phyloP scores from a whole-genome alignment of 2,329 filamentous ascomycete genomes.

The Lojkania enalia region DNA sequence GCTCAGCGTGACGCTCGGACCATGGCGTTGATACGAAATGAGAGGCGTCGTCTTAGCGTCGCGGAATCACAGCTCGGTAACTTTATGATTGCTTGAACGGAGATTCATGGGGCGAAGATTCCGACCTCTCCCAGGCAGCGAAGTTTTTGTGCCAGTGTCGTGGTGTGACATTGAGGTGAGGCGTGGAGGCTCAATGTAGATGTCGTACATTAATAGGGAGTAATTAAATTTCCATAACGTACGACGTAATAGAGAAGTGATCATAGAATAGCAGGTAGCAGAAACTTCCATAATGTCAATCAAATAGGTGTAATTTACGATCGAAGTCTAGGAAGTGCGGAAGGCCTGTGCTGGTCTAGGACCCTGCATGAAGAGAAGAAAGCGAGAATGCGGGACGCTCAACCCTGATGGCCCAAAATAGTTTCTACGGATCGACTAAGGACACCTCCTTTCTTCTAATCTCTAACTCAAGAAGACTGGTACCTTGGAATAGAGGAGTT shows the following conservation, averaged over 20 bases:
- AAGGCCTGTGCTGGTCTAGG: neutral
- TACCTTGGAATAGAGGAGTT: too few relatives aligned
- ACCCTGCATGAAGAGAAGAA: neutral
- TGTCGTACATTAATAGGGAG: too few relatives aligned
- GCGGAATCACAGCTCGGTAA: neutral
- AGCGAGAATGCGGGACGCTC: neutral
- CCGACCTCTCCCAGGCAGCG: too few relatives aligned
- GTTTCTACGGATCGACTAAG: neutral
- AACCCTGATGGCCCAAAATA: too few relatives aligned
- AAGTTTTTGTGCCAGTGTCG: too few relatives aligned
- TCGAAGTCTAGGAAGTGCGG: conserved; percentile 1
- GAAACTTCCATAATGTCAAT: neutral
- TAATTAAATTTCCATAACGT: too few relatives aligned
- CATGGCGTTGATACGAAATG: conserved; percentile 5
- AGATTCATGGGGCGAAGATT: too few relatives aligned
- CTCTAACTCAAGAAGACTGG: too few relatives aligned
- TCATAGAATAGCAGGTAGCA: neutral
- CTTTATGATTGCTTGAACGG: neutral
- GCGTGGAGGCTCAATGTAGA: too few relatives aligned
- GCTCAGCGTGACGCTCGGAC: conserved; percentile 2
- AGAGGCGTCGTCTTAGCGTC: conserved; percentile 1
- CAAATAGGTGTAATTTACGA: neutral
- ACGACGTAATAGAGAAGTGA: too few relatives aligned
- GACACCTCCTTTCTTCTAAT: too few relatives aligned
- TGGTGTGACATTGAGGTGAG: too few relatives aligned